These are phyloP conservation scores for Hura crepitans DNA, from an alignment of 441 rosid genomes.

Conservation along the genomic window DNA sequence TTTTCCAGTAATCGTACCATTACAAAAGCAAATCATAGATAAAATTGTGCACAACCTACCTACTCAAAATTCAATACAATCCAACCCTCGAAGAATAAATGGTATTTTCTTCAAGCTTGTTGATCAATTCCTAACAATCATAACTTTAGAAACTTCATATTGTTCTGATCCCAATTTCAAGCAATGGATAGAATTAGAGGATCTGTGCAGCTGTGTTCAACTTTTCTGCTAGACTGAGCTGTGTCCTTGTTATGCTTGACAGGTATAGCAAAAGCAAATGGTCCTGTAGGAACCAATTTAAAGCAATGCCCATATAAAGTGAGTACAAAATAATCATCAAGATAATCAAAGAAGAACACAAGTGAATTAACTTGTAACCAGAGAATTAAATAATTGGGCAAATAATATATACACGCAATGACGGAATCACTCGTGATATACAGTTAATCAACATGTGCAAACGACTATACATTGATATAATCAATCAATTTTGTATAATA, in stretches of 20 bases:
- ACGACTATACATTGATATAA: neutral
- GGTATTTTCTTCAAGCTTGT: neutral
- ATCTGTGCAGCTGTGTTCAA: slow-evolving; percentile 93
- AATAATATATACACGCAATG: neutral
- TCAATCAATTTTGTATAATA: neutral
- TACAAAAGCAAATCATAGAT: slow-evolving; percentile 2
- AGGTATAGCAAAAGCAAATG: slow-evolving; percentile 71
- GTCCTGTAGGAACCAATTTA: slow-evolving; percentile 51
- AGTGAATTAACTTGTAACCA: neutral
- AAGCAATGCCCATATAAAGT: too few relatives aligned
- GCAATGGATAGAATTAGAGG: slow-evolving; percentile 31
- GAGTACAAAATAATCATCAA: neutral
- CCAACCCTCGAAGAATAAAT: slow-evolving; percentile 9
- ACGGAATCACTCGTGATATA: neutral
- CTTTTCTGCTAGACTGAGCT: slow-evolving; percentile 84
- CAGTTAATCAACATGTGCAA: neutral
- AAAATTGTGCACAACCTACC: slow-evolving; percentile 9
- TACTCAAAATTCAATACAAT: slow-evolving; percentile 19
- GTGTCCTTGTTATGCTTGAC: slow-evolving; percentile 92
- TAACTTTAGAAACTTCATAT: neutral
- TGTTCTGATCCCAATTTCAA: slow-evolving; percentile 3
- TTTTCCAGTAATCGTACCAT: neutral
- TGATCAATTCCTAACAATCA: slow-evolving; percentile 3
- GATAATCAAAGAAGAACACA: neutral
- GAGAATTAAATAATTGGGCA: neutral